Conservation (phyloP, 139 green algal species). For the Parachlorella kessleri region DNA sequence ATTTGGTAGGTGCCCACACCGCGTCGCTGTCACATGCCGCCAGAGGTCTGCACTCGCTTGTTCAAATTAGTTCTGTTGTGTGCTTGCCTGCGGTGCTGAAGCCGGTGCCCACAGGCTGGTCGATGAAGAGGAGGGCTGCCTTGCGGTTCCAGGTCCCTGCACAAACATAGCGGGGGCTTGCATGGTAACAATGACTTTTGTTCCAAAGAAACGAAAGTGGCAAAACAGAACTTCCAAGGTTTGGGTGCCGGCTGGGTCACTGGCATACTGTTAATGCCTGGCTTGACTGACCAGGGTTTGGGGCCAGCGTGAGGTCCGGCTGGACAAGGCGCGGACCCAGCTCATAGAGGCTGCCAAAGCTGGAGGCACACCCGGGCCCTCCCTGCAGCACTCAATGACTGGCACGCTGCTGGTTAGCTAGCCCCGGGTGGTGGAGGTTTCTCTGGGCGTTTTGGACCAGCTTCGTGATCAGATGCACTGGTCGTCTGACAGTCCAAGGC, state of each 20-base stretch:
- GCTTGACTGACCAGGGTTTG: conserved; percentile 48
- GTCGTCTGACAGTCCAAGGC: too few species aligned
- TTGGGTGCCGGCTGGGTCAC: too few species aligned
- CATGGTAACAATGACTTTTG: not conserved
- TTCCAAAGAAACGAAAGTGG: too few species aligned
- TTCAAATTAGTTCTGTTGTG: too few species aligned
- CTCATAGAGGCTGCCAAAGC: conserved; percentile 70
- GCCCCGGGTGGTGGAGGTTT: not conserved
- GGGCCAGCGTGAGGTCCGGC: conserved; percentile 27
- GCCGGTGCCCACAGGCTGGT: conserved; percentile 90
- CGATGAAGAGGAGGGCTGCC: conserved; percentile 74
- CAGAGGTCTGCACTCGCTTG: too few species aligned
- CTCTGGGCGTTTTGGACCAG: too few species aligned
- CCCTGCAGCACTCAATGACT: conserved; percentile 47
- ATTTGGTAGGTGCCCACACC: too few species aligned
- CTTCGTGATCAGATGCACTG: too few species aligned
- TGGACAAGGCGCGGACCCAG: conserved; percentile 52
- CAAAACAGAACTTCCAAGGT: too few species aligned
- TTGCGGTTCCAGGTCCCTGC: conserved; percentile 47
- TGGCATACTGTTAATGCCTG: too few species aligned
- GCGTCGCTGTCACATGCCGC: too few species aligned
- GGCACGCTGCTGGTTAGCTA: not conserved
- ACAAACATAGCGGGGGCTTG: not conserved
- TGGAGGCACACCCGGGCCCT: conserved; percentile 64
- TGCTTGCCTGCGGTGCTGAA: conserved; percentile 78